These are phyloP conservation scores for Geotrichum carabidarum DNA, from an alignment of 1,139 yeast species.

Conservation along the genomic window DNA sequence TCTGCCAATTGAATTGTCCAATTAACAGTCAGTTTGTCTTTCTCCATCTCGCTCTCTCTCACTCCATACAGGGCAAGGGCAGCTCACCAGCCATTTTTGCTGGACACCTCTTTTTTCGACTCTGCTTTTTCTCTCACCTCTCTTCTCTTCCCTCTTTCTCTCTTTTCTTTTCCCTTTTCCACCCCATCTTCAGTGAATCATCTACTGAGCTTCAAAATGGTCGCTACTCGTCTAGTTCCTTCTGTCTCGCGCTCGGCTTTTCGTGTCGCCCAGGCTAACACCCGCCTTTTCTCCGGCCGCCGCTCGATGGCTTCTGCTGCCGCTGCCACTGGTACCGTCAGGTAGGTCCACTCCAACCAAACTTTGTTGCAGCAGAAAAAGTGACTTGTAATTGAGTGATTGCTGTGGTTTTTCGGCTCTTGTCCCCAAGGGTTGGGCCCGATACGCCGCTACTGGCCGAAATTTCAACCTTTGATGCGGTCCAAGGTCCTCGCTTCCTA, in stretches of 20 bases:
- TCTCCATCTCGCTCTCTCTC: not conserved
- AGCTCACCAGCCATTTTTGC: not conserved
- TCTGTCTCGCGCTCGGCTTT: conserved; percentile 85
- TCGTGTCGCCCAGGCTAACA: conserved; percentile 82
- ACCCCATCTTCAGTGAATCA: conserved; percentile 17
- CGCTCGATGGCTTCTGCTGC: conserved; percentile 89
- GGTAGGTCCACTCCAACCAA: conserved; percentile 75
- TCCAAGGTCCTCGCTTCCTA: conserved; percentile 8
- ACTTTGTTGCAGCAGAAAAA: too few species aligned
- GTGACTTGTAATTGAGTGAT: too few species aligned
- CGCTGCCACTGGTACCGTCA: conserved; percentile 79
- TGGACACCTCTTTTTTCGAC: too few species aligned
- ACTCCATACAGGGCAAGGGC: not conserved
- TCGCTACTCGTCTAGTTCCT: conserved; percentile 84
- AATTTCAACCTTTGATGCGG: too few species aligned
- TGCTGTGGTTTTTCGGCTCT: too few species aligned
- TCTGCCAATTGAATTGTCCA: not conserved
- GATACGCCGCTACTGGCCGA: too few species aligned
- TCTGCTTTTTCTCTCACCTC: conserved; percentile 7
- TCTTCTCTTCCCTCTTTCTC: conserved; percentile 3
- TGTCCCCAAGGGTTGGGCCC: too few species aligned
- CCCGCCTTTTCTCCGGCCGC: conserved; percentile 48
- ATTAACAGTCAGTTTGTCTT: not conserved
- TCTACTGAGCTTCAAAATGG: conserved; percentile 34
- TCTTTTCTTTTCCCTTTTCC: not conserved